Evolutionary conservation across 2,329 filamentous ascomycete species (phyloP).

Genomic region (Ophiostoma sp.): DNA sequence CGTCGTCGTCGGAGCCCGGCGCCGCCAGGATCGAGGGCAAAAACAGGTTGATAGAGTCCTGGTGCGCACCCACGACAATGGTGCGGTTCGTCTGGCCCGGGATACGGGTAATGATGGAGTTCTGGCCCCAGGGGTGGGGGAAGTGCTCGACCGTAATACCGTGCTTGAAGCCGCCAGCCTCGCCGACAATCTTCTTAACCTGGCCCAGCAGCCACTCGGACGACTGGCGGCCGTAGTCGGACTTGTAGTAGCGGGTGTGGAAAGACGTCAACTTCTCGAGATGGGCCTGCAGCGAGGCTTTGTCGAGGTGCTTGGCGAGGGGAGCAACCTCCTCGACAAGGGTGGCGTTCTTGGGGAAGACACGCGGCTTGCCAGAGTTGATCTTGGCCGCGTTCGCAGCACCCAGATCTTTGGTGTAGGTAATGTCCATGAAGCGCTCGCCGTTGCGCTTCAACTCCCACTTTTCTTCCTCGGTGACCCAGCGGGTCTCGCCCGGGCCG

Average conservation of each 20-base stretch:
- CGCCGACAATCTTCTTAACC: conserved; percentile 69
- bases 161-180: conserved; percentile 66
- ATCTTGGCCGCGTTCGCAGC: conserved; percentile 35
- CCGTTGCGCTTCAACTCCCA: conserved; percentile 85
- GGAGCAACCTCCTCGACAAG: conserved; percentile 67
- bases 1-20: conserved; percentile 94
- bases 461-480: conserved; percentile 93
- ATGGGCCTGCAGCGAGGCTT: conserved; percentile 73
- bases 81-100: conserved; percentile 83
- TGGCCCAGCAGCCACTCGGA: conserved; percentile 82
- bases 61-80: conserved; percentile 85
- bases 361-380: conserved; percentile 65
- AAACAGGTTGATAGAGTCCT: conserved; percentile 94
- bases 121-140: conserved; percentile 82
- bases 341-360: conserved; percentile 40
- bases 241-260: conserved; percentile 79
- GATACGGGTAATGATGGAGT: conserved; percentile 87
- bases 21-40: conserved; percentile 80
- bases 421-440: conserved; percentile 92
- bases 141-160: conserved; percentile 73
- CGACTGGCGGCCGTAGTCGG: conserved; percentile 75
- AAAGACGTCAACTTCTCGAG: conserved; percentile 77
- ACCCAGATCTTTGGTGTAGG: conserved; percentile 68
- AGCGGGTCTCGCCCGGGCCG: conserved; percentile 76
- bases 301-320: conserved; percentile 68